Base-by-base conservation (phyloP, 371 early-diverging fungal genomes). In the Mortierella sp. region DNA sequence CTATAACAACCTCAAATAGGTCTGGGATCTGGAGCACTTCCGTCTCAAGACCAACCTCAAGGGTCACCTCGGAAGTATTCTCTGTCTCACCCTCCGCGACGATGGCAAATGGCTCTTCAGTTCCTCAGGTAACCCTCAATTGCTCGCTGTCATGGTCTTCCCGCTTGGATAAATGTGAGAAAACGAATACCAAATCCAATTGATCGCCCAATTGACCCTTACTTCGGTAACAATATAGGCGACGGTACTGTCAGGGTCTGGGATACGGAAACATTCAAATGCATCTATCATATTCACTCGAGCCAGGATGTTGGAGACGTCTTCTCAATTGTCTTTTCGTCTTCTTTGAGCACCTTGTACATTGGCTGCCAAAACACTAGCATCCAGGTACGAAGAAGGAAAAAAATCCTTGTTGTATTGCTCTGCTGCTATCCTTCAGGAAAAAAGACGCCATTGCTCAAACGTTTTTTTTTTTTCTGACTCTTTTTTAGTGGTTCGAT, bases 351-450 rank as follows among this genome's bases (percentile, higher is more conserved):
- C 21, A 91, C 88, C 11, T 79, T 96, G 72, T 94, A 91, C 60
- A 91, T 96, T 77, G 96, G 96, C 0, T 95, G 95, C 76, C 95
- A 96, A 81, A 95, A 96, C 83, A 95, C 96, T 3, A 95, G 95
- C 80, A 94, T 96, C 74, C 96, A 96, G 90, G 94, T 92, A 91
- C 55, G 51, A 32, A 16, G 12, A 10, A 41, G 1, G 8, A 38
- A 18, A 21, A 18, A 35, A 6, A 63, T 0, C 2, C 41, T 24
- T 68, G 68, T 38, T 4, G 24, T 3, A 68, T 3, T 41, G 10
- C 21, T 24, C 10, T 18, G 8, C 35, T 32, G 18, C 7, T 6
- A 32, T 63, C 35, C 21, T 35, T 63, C 32, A 35, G 18, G 38
- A 21, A 68, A 4, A 41, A 68, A 38, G 68, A 41, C 43, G 68